A percentile compares a stretch with the other conserved stretches of the same genome.
Conservation (phyloP, 768 basidiomycete species). For the Tylopilus intermedius region DNA sequence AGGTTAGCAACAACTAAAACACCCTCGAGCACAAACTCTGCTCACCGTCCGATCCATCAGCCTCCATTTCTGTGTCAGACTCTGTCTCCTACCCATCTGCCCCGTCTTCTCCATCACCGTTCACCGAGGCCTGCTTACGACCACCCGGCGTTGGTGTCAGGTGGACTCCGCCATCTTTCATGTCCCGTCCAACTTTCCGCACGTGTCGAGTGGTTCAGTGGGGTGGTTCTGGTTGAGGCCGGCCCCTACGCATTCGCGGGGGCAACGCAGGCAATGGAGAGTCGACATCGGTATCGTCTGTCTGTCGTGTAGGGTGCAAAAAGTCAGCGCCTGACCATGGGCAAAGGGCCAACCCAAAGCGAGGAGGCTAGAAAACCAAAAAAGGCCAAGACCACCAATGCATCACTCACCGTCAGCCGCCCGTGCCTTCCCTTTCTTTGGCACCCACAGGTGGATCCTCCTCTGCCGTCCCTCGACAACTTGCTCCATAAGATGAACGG, state of each 20-base stretch:
- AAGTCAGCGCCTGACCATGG: neutral
- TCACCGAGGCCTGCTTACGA: neutral
- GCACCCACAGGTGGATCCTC: neutral
- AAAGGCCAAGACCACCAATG: neutral
- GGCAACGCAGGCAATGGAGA: slow-evolving; percentile 36
- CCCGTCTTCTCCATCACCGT: slow-evolving; percentile 13
- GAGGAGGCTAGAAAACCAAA: neutral
- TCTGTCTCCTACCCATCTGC: slow-evolving; percentile 27
- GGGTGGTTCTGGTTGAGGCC: slow-evolving; percentile 24
- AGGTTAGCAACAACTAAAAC: slow-evolving; percentile 12
- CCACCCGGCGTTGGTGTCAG: slow-evolving; percentile 14
- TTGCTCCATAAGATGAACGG: slow-evolving; percentile 56
- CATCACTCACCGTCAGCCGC: slow-evolving; percentile 22
- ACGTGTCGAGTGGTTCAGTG: neutral
- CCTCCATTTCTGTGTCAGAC: slow-evolving; percentile 28
- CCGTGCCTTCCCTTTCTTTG: slow-evolving; percentile 20
- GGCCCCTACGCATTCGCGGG: slow-evolving; percentile 58
- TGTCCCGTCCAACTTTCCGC: slow-evolving; percentile 9
- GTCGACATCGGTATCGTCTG: slow-evolving; percentile 14
- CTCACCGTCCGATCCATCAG: slow-evolving; percentile 25
- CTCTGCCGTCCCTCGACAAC: slow-evolving; percentile 44
- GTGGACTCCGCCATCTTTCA: slow-evolving; percentile 24
- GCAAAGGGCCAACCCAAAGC: neutral
- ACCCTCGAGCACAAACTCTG: neutral
- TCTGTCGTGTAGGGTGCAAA: slow-evolving; percentile 1